These are phyloP conservation scores for Leucosporidium yakuticum DNA, from an alignment of 768 basidiomycete species.

Conservation along the genomic window DNA sequence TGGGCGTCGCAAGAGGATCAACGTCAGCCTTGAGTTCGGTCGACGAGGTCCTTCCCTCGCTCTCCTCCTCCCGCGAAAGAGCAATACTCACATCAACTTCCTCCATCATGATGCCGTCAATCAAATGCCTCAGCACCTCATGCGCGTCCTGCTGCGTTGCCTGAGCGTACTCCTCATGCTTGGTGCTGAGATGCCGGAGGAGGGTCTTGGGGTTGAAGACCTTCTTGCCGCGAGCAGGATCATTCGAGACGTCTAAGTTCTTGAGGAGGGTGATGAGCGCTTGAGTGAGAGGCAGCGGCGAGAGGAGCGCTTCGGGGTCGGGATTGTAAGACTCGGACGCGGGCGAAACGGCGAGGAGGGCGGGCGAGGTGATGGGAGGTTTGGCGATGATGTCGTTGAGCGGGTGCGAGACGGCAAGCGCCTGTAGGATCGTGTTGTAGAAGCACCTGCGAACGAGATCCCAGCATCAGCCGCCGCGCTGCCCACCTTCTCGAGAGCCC, in stretches of 20 bases:
- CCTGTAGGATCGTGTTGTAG: slow-evolving; percentile 93
- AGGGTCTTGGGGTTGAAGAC: slow-evolving; percentile 43
- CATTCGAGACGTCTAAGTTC: slow-evolving; percentile 13
- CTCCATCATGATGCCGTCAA: slow-evolving; percentile 92
- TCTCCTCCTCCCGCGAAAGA: background rate
- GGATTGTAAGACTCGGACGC: slow-evolving; percentile 55
- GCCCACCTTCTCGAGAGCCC: background rate
- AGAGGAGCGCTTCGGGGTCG: slow-evolving; percentile 48
- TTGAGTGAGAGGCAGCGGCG: slow-evolving; percentile 48
- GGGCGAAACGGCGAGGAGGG: slow-evolving; percentile 60
- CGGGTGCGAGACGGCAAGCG: slow-evolving; percentile 46
- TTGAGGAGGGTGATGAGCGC: slow-evolving; percentile 30
- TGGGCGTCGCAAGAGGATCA: background rate
- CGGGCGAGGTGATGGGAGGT: slow-evolving; percentile 48
- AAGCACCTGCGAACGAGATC: slow-evolving; percentile 60
- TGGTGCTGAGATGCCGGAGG: slow-evolving; percentile 63
- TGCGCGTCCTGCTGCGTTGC: slow-evolving; percentile 95
- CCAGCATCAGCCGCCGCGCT: background rate
- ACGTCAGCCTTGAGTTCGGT: background rate
- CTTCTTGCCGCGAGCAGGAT: slow-evolving; percentile 18
- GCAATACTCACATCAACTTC: slow-evolving; percentile 63
- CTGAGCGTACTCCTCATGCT: slow-evolving; percentile 91
- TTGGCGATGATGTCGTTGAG: slow-evolving; percentile 33
- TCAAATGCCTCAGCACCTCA: slow-evolving; percentile 79
- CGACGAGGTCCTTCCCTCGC: background rate